These are phyloP conservation scores for Extremus antarcticus DNA, from an alignment of 495 filamentous ascomycete genomes.

Conservation along the genomic window DNA sequence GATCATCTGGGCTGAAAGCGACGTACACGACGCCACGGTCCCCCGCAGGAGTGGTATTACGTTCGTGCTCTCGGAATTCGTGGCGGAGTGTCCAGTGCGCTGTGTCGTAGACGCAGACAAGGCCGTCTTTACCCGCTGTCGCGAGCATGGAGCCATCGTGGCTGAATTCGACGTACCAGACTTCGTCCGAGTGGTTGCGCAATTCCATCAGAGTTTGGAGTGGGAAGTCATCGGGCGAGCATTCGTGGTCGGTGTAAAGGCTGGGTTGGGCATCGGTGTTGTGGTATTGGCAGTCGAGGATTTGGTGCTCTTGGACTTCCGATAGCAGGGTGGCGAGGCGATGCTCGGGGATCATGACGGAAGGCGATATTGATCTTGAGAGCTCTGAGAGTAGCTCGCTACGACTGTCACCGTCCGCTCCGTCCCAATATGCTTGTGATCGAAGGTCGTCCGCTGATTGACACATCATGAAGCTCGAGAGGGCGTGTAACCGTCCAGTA, in stretches of 20 bases:
- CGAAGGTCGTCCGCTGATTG: conserved; percentile 66
- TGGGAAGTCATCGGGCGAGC: conserved; percentile 71
- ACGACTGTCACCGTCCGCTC: conserved; percentile 67
- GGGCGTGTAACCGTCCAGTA: conserved; percentile 59
- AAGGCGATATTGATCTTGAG: conserved; percentile 87
- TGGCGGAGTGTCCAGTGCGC: conserved; percentile 54
- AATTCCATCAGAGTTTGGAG: conserved; percentile 53
- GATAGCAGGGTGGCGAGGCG: conserved; percentile 76
- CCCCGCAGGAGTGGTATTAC: neutral
- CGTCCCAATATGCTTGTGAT: conserved; percentile 78
- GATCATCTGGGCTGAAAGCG: conserved; percentile 86
- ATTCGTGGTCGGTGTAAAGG: conserved; percentile 79
- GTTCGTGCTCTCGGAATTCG: conserved; percentile 44
- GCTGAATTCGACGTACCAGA: conserved; percentile 85
- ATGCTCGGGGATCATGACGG: conserved; percentile 96
- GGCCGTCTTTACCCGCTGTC: conserved; percentile 63
- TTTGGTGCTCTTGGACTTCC: conserved; percentile 71
- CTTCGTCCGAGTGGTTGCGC: conserved; percentile 67
- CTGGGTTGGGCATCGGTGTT: conserved; percentile 70
- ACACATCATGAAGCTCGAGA: conserved; percentile 89
- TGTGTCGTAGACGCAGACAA: conserved; percentile 75
- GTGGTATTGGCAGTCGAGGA: conserved; percentile 78
- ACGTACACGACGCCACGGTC: conserved; percentile 52
- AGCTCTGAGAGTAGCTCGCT: conserved; percentile 65
- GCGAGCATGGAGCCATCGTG: conserved; percentile 78